A percentile compares a stretch with the other conserved stretches of the same genome.
Evolutionary conservation across 495 filamentous ascomycete genomes (phyloP).

Genomic region (Neurospora terricola): DNA sequence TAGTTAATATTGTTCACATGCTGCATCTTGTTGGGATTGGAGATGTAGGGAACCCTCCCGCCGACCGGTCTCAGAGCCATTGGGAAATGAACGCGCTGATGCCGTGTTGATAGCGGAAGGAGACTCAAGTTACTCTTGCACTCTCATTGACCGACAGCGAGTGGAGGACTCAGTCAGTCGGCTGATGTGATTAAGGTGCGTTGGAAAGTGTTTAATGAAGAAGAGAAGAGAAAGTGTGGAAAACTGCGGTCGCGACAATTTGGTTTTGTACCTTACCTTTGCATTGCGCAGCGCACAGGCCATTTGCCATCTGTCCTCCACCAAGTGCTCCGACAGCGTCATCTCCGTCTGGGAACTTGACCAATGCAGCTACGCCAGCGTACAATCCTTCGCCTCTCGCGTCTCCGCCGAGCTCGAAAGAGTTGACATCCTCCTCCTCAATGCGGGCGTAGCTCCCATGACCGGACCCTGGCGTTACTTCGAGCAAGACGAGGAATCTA

Average conservation of each 20-base stretch:
- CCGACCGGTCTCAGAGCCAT: background rate
- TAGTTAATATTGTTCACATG: background rate
- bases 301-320: conserved; percentile 1
- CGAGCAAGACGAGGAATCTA: conserved; percentile 31
- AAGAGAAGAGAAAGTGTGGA: conserved; percentile 10
- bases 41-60: background rate
- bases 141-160: conserved; percentile 43
- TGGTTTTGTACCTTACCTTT: background rate
- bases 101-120: background rate
- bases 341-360: conserved; percentile 45
- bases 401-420: conserved; percentile 19
- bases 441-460: conserved; percentile 29
- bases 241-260: background rate
- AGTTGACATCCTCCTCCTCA: conserved; percentile 35
- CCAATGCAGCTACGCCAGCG: conserved; percentile 23
- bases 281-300: background rate
- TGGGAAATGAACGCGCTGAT: background rate
- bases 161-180: conserved; percentile 30
- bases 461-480: conserved; percentile 5
- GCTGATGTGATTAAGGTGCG: conserved; percentile 41
- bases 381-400: conserved; percentile 15
- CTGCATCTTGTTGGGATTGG: background rate
- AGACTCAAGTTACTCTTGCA: conserved; percentile 27
- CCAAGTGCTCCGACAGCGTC: conserved; percentile 32
- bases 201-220: conserved; percentile 31